Evolutionary conservation across 139 green algal genomes (phyloP), one percentile per base, ranked within the genome.

Genomic region (Gonium pectorale): DNA sequence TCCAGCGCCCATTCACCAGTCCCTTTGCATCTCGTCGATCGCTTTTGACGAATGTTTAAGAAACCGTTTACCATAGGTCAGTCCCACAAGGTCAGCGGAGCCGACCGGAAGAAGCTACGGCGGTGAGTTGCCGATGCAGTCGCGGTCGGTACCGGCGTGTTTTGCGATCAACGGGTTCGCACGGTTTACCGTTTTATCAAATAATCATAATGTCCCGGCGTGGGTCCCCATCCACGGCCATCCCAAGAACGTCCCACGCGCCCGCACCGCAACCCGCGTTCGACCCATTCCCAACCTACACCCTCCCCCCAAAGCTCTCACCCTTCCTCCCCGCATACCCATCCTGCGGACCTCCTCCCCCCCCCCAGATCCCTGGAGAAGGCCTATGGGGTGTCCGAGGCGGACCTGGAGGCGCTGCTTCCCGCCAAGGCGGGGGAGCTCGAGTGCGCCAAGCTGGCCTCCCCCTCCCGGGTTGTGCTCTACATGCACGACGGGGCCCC

Each of bases 21-120:
- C 13, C 49, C 49, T 26, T 17, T 56, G 17, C 13, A 17, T 17
- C 49, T 56, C 49, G 49, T 56, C 49, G 17, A 56, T 17, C 49
- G 49, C 13, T 17, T 56, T 56, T 17, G 13, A 56, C 13, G 13
- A 13, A 92, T 92, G 77, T 92, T 92, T 49, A 88, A 90, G 40
- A 90, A 90, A 54, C 60, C 62, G 11, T 82, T 90, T 40, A 54
- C 66, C 0, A 73, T 88, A 15, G 70, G 66, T 37, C 67, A 85
- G 27, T 79, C 77, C 0, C 80, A 91, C 81, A 92, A 91, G 46
- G 83, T 94, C 2, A 90, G 83, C 8, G 90, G 90, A 21, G 86
- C 88, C 4, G 91, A 94, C 74, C 60, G 88, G 1, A 94, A 94
- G 82, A 94, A 94, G 80, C 83, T 94, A 0, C 69, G 87, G 2